Conservation (phyloP, 495 filamentous ascomycete genomes). For the Aspergillus saccharolyticus region DNA sequence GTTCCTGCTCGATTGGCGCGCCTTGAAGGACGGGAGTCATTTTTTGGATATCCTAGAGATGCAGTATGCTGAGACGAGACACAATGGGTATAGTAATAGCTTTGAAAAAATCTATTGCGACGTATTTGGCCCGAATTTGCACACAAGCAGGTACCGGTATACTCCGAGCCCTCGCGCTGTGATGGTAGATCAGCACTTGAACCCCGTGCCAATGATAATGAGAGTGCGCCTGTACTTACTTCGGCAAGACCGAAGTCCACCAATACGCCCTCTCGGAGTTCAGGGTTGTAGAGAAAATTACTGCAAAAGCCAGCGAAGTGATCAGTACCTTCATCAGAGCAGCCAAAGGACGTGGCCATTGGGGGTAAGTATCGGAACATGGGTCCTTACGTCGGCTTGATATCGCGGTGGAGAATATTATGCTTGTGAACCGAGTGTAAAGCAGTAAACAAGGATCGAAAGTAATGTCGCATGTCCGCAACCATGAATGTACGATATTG, state of each 20-base stretch:
- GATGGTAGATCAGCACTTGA: not conserved
- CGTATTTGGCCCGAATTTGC: conserved; percentile 35
- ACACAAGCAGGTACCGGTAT: conserved; percentile 38
- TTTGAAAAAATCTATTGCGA: conserved; percentile 34
- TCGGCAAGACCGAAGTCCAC: conserved; percentile 97
- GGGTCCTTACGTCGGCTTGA: conserved; percentile 80
- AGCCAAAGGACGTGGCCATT: not conserved
- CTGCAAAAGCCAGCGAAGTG: conserved; percentile 20
- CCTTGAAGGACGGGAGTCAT: conserved; percentile 78
- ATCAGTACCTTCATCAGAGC: conserved; percentile 12
- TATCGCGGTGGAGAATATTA: conserved; percentile 89
- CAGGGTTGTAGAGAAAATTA: conserved; percentile 93
- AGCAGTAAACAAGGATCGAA: conserved; percentile 81
- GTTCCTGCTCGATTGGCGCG: conserved; percentile 96
- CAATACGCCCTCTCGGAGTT: conserved; percentile 75
- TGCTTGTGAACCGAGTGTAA: conserved; percentile 75
- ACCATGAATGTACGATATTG: conserved; percentile 88
- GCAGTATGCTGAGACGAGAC: conserved; percentile 26
- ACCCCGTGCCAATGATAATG: conserved; percentile 1
- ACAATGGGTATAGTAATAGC: conserved; percentile 41
- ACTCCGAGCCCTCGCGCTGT: conserved; percentile 43
- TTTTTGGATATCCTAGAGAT: conserved; percentile 72
- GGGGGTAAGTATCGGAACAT: not conserved
- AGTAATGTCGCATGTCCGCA: conserved; percentile 80
- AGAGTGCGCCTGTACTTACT: conserved; percentile 22